phyloP scores from a whole-genome alignment of 306 rosid genomes.

The Dalbergia cochinchinensis region DNA sequence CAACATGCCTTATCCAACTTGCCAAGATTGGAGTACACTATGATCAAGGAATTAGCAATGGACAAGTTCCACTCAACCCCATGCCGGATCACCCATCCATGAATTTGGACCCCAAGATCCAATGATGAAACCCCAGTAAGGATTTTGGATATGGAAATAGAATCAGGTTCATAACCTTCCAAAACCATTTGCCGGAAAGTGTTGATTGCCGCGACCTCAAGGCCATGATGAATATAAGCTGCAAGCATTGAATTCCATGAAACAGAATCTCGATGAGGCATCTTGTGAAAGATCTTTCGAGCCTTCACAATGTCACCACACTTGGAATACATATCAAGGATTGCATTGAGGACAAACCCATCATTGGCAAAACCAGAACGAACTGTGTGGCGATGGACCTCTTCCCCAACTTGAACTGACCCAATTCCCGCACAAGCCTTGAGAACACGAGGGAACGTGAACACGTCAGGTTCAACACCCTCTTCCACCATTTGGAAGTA shows the following conservation, averaged over 20 bases:
- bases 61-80: constrained; percentile 76
- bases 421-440: constrained; percentile 89
- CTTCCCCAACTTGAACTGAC: constrained; percentile 78
- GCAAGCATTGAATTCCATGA: constrained; percentile 93
- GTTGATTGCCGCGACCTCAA: constrained; percentile 63
- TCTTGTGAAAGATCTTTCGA: constrained; percentile 65
- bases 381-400: constrained; percentile 72
- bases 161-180: constrained; percentile 69
- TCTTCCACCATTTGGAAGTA: constrained; percentile 95
- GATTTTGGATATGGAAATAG: constrained; percentile 66
- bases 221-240: constrained; percentile 73
- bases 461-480: constrained; percentile 73
- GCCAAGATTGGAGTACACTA: constrained; percentile 67
- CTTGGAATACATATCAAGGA: constrained; percentile 88
- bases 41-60: constrained; percentile 73
- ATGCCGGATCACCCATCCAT: constrained; percentile 76
- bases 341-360: constrained; percentile 80
- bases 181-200: constrained; percentile 64
- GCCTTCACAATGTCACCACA: constrained; percentile 95
- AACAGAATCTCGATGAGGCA: constrained; percentile 64
- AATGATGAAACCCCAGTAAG: constrained; percentile 55
- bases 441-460: constrained; percentile 80
- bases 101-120: constrained; percentile 66
- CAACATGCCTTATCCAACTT: constrained; percentile 61
- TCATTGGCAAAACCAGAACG: constrained; percentile 68